Evolutionary conservation across 306 rosid genomes (phyloP).

Genomic region (Hippophae tibetana): DNA sequence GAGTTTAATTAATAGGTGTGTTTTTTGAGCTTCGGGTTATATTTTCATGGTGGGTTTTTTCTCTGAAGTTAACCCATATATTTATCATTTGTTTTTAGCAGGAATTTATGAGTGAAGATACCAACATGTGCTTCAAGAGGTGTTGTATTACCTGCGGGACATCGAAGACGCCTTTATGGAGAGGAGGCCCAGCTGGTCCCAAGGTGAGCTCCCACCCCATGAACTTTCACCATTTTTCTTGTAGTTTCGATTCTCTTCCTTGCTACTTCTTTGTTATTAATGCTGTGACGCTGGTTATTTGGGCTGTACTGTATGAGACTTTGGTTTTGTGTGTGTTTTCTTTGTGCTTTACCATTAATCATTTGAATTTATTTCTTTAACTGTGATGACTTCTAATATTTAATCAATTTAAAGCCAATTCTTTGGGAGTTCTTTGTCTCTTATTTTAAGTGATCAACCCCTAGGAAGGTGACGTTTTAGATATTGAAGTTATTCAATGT

Average conservation of each 20-base stretch:
- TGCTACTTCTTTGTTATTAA: background rate
- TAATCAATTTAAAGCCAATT: no score
- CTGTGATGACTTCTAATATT: no score
- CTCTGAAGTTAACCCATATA: background rate
- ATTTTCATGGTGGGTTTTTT: background rate
- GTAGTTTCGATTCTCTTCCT: background rate
- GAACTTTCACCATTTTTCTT: background rate
- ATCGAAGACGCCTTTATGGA: conserved; percentile 76
- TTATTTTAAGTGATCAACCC: no score
- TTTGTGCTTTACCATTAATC: no score
- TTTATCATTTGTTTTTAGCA: conserved; percentile 9
- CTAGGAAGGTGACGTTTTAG: no score
- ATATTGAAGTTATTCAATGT: no score
- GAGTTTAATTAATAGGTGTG: no score
- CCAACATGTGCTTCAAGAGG: conserved; percentile 27
- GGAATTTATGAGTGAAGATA: conserved; percentile 26
- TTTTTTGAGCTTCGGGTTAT: background rate
- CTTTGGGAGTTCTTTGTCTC: no score
- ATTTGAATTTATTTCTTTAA: no score
- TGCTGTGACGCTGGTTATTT: background rate
- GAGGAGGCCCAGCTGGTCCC: conserved; percentile 77
- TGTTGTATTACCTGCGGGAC: conserved; percentile 54
- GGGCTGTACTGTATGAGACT: no score
- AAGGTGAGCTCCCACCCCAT: conserved; percentile 37
- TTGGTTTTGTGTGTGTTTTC: background rate